Percentiles rank a stretch among this genome's conserved stretches.
Conservation (phyloP, 495 filamentous ascomycete species). For the Penicillium lagena region DNA sequence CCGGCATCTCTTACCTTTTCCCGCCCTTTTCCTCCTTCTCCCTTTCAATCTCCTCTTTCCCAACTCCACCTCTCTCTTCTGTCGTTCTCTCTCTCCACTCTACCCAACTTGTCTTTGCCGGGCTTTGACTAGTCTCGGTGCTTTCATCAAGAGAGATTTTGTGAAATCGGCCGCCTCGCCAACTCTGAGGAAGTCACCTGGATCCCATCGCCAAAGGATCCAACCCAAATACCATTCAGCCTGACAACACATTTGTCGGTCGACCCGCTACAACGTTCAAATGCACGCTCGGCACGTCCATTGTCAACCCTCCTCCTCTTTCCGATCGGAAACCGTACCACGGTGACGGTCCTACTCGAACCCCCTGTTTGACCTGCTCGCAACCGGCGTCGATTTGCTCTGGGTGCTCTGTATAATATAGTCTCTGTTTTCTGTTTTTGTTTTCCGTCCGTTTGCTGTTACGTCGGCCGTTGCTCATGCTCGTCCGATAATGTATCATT, state of each 20-base stretch:
- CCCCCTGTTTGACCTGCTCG: conserved; percentile 9
- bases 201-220: too few relatives aligned
- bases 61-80: conserved; percentile 1
- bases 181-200: too few relatives aligned
- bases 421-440: conserved; percentile 22
- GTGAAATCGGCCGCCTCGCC: too few relatives aligned
- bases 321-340: conserved; percentile 37
- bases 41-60: conserved; percentile 1
- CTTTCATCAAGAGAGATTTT: too few relatives aligned
- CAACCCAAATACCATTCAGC: not conserved
- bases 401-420: conserved; percentile 50
- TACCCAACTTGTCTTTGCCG: too few relatives aligned
- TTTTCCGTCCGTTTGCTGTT: conserved; percentile 11
- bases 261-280: conserved; percentile 37
- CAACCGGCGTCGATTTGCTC: conserved; percentile 34
- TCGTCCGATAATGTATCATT: conserved; percentile 47
- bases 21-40: conserved; percentile 14
- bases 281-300: conserved; percentile 40
- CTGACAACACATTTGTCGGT: conserved; percentile 9
- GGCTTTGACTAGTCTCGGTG: too few relatives aligned
- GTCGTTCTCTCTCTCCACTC: not conserved
- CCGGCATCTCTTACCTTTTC: conserved; percentile 11
- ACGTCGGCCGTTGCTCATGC: conserved; percentile 19
- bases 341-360: conserved; percentile 38
- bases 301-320: conserved; percentile 38